These are phyloP conservation scores for Xylaria sp. DNA, from an alignment of 2,329 filamentous ascomycete species.

Conservation along the genomic window DNA sequence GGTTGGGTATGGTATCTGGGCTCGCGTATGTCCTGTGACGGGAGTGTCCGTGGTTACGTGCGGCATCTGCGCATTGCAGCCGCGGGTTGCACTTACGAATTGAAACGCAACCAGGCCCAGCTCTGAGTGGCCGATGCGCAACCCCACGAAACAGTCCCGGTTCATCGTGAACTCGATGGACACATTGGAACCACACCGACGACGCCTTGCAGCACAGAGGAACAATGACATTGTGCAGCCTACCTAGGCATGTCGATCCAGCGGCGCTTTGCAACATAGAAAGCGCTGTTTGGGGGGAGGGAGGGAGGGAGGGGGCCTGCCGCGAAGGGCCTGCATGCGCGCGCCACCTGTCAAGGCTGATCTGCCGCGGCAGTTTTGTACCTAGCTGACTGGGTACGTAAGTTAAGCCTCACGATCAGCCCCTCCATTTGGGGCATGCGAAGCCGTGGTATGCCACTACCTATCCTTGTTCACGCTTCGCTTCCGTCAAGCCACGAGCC, in stretches of 20 bases:
- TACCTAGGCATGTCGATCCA: conserved; percentile 22
- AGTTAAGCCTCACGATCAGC: conserved; percentile 34
- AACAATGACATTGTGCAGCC: conserved; percentile 5
- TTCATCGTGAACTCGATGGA: conserved; percentile 9
- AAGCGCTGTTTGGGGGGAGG: not conserved
- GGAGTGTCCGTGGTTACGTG: conserved; percentile 26
- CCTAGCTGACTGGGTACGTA: conserved; percentile 32
- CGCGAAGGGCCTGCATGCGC: conserved; percentile 20
- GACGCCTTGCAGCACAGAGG: conserved; percentile 15
- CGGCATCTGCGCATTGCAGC: conserved; percentile 28
- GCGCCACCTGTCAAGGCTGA: conserved; percentile 30
- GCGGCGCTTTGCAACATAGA: conserved; percentile 9
- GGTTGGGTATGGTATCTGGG: not conserved
- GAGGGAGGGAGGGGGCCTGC: conserved; percentile 4
- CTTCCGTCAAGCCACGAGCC: conserved; percentile 24
- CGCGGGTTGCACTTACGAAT: conserved; percentile 26
- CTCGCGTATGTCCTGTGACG: conserved; percentile 4
- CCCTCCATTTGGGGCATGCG: conserved; percentile 26
- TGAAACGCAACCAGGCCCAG: conserved; percentile 24
- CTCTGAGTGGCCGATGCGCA: conserved; percentile 24
- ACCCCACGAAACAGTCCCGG: conserved; percentile 21
- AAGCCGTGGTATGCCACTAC: conserved; percentile 13
- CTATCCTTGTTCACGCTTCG: conserved; percentile 9
- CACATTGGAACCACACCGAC: not conserved
- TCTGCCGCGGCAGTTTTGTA: conserved; percentile 26